Evolutionary conservation across 2,329 filamentous ascomycete species (phyloP).

Genomic region (Paracamarosporium sp.): DNA sequence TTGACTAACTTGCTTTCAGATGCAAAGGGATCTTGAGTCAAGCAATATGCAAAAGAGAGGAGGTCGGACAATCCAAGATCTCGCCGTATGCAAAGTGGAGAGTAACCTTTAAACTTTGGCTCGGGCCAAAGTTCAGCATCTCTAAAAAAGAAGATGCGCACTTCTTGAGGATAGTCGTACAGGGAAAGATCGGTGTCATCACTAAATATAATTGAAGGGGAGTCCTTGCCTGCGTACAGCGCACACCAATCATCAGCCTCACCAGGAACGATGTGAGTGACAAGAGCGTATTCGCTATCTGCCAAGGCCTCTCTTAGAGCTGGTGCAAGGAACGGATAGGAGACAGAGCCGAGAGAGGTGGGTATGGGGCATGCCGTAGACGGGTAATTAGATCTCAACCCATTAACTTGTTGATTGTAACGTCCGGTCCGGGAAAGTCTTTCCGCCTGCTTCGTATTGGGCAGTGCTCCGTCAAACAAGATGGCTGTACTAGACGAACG

Average conservation of each 20-base stretch:
- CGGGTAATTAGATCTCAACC: slow-evolving; percentile 49
- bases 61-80: slow-evolving; percentile 53
- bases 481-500: slow-evolving; percentile 59
- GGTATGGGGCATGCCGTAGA: slow-evolving; percentile 34
- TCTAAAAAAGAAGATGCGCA: slow-evolving; percentile 71
- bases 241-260: slow-evolving; percentile 89
- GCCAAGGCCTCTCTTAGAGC: slow-evolving; percentile 74
- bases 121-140: slow-evolving; percentile 60
- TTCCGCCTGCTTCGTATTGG: slow-evolving; percentile 67
- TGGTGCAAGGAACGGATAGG: slow-evolving; percentile 76
- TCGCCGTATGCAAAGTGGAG: slow-evolving; percentile 53
- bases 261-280: slow-evolving; percentile 71
- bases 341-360: slow-evolving; percentile 43
- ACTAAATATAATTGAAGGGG: slow-evolving; percentile 72
- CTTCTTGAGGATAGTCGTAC: slow-evolving; percentile 69
- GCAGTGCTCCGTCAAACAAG: slow-evolving; percentile 87
- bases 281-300: slow-evolving; percentile 48
- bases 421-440: slow-evolving; percentile 67
- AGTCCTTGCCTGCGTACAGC: slow-evolving; percentile 60
- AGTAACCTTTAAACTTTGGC: slow-evolving; percentile 46
- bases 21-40: slow-evolving; percentile 40
- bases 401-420: slow-evolving; percentile 63
- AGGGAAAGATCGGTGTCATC: slow-evolving; percentile 88
- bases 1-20: slow-evolving; percentile 35
- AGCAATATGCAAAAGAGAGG: slow-evolving; percentile 49